Conservation (phyloP, 1,139 yeast species). For the Entelexis paramagnoliae region DNA sequence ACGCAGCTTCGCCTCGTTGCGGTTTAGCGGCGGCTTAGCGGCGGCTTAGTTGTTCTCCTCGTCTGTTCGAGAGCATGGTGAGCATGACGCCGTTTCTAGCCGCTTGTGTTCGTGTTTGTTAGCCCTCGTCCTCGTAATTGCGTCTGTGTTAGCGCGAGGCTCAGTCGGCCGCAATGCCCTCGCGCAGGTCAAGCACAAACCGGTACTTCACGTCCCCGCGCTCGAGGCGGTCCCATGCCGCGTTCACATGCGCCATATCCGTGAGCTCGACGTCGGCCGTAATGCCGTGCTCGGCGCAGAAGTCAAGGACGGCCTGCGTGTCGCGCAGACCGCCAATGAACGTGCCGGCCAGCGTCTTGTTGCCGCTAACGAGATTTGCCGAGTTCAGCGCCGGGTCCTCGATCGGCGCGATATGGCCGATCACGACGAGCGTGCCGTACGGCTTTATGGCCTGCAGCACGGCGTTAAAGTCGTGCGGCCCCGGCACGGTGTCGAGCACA, state of each 20-base stretch:
- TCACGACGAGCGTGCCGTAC: constrained; percentile 27
- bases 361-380: constrained; percentile 7
- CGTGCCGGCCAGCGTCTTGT: constrained; percentile 21
- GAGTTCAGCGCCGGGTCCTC: not conserved
- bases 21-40: too few relatives aligned
- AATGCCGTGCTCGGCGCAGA: constrained; percentile 23
- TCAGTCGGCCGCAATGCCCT: not conserved
- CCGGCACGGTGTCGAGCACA: constrained; percentile 28
- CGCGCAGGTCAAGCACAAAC: constrained; percentile 15
- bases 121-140: too few relatives aligned
- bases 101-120: too few relatives aligned
- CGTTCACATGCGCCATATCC: constrained; percentile 16
- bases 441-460: constrained; percentile 25
- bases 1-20: too few relatives aligned
- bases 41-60: too few relatives aligned
- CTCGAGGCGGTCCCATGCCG: constrained; percentile 15
- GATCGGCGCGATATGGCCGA: constrained; percentile 24
- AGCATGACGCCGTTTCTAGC: too few relatives aligned
- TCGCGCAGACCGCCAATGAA: constrained; percentile 22
- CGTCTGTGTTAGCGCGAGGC: too few relatives aligned
- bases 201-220: constrained; percentile 18
- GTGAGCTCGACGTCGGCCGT: constrained; percentile 21
- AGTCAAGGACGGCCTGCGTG: constrained; percentile 23
- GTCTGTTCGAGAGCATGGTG: too few relatives aligned
- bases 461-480: constrained; percentile 25